These are phyloP conservation scores for Melanogaster broomeanus DNA, from an alignment of 768 basidiomycete genomes.

Conservation along the genomic window DNA sequence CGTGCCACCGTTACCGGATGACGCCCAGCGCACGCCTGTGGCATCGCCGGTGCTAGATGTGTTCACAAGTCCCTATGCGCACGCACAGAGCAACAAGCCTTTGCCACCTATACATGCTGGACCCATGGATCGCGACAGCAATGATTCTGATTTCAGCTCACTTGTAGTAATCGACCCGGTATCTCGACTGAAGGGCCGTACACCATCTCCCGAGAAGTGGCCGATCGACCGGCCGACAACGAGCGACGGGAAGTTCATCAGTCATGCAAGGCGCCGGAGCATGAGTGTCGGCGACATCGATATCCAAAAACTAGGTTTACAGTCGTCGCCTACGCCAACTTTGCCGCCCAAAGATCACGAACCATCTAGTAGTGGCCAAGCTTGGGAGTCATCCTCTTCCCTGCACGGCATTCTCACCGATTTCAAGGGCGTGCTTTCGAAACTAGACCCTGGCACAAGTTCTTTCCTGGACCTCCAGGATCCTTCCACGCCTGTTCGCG, in stretches of 20 bases:
- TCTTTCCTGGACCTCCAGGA: conserved; percentile 63
- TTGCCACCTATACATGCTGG: conserved; percentile 57
- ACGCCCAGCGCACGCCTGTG: conserved; percentile 37
- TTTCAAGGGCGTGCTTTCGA: conserved; percentile 71
- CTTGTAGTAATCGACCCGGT: conserved; percentile 57
- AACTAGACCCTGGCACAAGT: conserved; percentile 57
- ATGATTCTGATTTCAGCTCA: conserved; percentile 53
- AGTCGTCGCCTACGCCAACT: conserved; percentile 38
- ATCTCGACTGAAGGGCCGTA: conserved; percentile 38
- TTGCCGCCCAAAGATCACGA: conserved; percentile 35
- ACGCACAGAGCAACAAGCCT: conserved; percentile 53
- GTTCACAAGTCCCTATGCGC: conserved; percentile 39
- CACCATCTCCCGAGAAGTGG: conserved; percentile 32
- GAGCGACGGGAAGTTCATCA: conserved; percentile 28
- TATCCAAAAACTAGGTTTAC: conserved; percentile 43
- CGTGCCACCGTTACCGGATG: conserved; percentile 51
- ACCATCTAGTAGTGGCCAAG: conserved; percentile 24
- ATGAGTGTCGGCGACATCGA: conserved; percentile 74
- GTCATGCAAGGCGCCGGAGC: conserved; percentile 59
- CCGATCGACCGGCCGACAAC: conserved; percentile 26
- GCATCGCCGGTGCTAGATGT: conserved; percentile 54
- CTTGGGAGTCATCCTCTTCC: conserved; percentile 45
- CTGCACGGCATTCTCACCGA: conserved; percentile 68
- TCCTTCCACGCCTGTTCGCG: conserved; percentile 59
- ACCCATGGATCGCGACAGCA: conserved; percentile 36